Percentiles rank a stretch among this genome's conserved stretches.
phyloP scores from a whole-genome alignment of 257 asterid species.

The Plectranthus barbatus region DNA sequence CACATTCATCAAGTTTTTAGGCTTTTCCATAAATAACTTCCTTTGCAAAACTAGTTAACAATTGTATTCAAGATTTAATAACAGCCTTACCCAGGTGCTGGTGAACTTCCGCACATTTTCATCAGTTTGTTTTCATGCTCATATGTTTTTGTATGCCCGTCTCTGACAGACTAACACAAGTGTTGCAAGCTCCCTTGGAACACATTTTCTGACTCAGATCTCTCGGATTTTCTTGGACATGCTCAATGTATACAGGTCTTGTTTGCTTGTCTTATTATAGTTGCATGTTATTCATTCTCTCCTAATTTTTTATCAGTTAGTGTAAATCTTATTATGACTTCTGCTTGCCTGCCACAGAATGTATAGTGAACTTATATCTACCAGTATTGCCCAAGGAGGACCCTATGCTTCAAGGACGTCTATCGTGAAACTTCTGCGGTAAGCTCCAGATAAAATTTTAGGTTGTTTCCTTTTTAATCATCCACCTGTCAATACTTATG shows the following conservation, averaged over 20 bases:
- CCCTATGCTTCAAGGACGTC: slow-evolving; percentile 86
- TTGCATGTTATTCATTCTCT: neutral
- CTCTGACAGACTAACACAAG: slow-evolving; percentile 86
- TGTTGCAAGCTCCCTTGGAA: slow-evolving; percentile 85
- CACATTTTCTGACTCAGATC: slow-evolving; percentile 81
- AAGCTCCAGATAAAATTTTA: slow-evolving; percentile 11
- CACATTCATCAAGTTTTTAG: neutral
- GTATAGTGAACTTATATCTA: slow-evolving; percentile 97
- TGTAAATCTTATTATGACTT: slow-evolving; percentile 4
- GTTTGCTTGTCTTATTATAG: slow-evolving; percentile 3
- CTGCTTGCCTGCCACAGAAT: slow-evolving; percentile 54
- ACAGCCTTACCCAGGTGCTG: neutral
- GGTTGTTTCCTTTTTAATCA: neutral
- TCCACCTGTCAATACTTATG: neutral
- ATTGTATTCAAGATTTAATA: neutral
- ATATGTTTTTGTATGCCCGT: slow-evolving; percentile 1
- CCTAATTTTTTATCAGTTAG: neutral
- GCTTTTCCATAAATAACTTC: neutral
- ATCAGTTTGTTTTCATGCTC: neutral
- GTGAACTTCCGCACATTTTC: neutral
- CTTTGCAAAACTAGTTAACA: neutral
- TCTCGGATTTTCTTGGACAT: slow-evolving; percentile 76
- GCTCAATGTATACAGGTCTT: slow-evolving; percentile 95
- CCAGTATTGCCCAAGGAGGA: slow-evolving; percentile 92
- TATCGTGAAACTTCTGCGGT: slow-evolving; percentile 92